Percentiles rank a stretch among this genome's conserved stretches.
Conservation (phyloP, 306 rosid species). For the Macrotyloma uniflorum region DNA sequence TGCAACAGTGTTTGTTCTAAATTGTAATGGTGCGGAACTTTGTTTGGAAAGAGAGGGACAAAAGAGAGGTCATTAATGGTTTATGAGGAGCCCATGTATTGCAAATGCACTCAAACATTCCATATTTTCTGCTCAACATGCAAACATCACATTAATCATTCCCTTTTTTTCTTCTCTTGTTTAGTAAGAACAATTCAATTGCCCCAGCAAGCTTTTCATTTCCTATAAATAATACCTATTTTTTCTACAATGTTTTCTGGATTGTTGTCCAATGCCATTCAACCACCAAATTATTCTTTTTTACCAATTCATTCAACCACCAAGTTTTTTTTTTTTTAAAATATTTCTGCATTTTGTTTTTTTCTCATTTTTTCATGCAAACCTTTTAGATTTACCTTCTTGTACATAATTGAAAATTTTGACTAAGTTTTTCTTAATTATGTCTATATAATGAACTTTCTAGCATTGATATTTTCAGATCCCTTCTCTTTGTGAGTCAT, state of each 20-base stretch:
- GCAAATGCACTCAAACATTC: conserved; percentile 38
- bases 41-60: conserved; percentile 52
- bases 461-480: background rate
- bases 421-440: background rate
- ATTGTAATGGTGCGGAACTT: conserved; percentile 30
- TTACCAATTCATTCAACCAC: background rate
- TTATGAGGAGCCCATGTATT: conserved; percentile 38
- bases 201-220: background rate
- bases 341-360: too few species aligned
- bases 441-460: background rate
- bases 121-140: conserved; percentile 48
- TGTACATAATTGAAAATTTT: background rate
- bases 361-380: background rate
- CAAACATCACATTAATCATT: conserved; percentile 9
- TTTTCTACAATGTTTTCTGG: background rate
- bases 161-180: background rate
- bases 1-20: conserved; percentile 37
- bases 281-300: background rate
- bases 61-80: conserved; percentile 32
- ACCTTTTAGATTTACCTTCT: background rate
- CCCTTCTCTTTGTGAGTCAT: background rate
- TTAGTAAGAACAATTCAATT: background rate
- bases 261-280: background rate
- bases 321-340: too few species aligned
- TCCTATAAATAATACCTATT: background rate